Base-by-base conservation (phyloP, 2,329 filamentous ascomycete species). In the Trichocomaceae sp. region DNA sequence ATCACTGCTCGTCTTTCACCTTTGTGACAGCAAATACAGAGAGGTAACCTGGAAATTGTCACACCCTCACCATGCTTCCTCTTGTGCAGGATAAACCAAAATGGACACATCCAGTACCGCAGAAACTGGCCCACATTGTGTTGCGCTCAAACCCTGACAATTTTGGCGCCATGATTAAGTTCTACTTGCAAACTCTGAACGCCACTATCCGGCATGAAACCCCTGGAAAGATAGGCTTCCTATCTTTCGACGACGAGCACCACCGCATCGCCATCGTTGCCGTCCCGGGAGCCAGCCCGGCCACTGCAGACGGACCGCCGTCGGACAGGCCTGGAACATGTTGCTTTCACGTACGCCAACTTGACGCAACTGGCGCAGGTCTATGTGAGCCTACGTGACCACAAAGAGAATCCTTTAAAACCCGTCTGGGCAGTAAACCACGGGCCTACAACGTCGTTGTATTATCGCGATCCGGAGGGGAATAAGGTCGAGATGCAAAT, bases 401-500 rank as follows among this genome's bases (percentile, higher is more conserved):
- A 17, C 22, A 15, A 7, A 13, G 22, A 20, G 5, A 17, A 26
- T 13, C 42, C 47, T 2, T 12, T 51, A 1, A 29, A 31, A 29
- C 77, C 77, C 0, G 29, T 67, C 3, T 77, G 74, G 73, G 69
- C 63, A 55, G 66, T 77, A 31, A 77, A 79, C 60, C 77, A 80
- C 60, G 77, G 77, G 2, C 66, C 69, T 1, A 79, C 73, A 1
- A 75, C 68, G 0, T 73, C 69, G 59, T 72, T 79, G 39, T 79
- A 79, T 62, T 79, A 79, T 60, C 55, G 58, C 7, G 77, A 79
- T 61, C 77, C 76, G 5, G 76, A 80, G 60, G 74, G 75, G 12
- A 79, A 79, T 61, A 58, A 65, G 59, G 51, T 79, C 29, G 78
- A 79, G 64, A 72, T 69, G 3, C 75, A 79, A 59, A 72, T 77